These are phyloP conservation scores for Aureoboletus auriporus DNA, from an alignment of 768 basidiomycete genomes.

Conservation along the genomic window DNA sequence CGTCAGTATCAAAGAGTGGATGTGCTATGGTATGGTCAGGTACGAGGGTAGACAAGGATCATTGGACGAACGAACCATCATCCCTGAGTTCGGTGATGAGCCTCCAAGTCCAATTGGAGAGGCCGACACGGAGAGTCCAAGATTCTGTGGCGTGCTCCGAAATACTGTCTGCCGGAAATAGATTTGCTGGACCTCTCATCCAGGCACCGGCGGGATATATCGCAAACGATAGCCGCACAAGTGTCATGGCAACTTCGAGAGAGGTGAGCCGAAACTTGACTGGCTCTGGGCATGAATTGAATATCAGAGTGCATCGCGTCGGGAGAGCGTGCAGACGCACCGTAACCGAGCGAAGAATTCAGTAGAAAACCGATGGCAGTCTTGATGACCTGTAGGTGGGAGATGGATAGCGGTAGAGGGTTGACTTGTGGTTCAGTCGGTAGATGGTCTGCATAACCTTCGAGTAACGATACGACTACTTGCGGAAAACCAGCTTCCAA, in stretches of 20 bases:
- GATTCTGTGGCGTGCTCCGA: slow-evolving; percentile 41
- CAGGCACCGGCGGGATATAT: slow-evolving; percentile 76
- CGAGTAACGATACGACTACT: slow-evolving; percentile 60
- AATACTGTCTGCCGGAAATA: slow-evolving; percentile 21
- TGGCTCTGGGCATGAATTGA: slow-evolving; percentile 46
- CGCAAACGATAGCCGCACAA: slow-evolving; percentile 61
- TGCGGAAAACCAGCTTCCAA: slow-evolving; percentile 71
- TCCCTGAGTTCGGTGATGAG: slow-evolving; percentile 70
- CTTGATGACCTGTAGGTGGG: slow-evolving; percentile 69
- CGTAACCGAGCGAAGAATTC: slow-evolving; percentile 74
- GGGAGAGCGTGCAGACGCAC: slow-evolving; percentile 37
- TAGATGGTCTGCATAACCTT: slow-evolving; percentile 53
- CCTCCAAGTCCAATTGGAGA: slow-evolving; percentile 78
- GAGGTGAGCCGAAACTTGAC: slow-evolving; percentile 66
- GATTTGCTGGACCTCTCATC: slow-evolving; percentile 33
- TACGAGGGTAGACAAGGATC: not conserved
- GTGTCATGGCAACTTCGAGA: slow-evolving; percentile 62
- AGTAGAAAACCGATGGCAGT: slow-evolving; percentile 77
- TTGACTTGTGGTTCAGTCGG: slow-evolving; percentile 34
- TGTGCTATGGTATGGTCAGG: slow-evolving; percentile 36
- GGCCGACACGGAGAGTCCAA: slow-evolving; percentile 61
- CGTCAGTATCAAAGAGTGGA: slow-evolving; percentile 57
- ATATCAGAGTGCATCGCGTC: slow-evolving; percentile 1
- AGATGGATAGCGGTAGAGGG: slow-evolving; percentile 50
- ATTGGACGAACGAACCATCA: slow-evolving; percentile 46